A percentile compares a stretch with the other conserved stretches of the same genome.
Evolutionary conservation across 495 filamentous ascomycete species (phyloP).

Genomic region (Hypoxylon fuscum): DNA sequence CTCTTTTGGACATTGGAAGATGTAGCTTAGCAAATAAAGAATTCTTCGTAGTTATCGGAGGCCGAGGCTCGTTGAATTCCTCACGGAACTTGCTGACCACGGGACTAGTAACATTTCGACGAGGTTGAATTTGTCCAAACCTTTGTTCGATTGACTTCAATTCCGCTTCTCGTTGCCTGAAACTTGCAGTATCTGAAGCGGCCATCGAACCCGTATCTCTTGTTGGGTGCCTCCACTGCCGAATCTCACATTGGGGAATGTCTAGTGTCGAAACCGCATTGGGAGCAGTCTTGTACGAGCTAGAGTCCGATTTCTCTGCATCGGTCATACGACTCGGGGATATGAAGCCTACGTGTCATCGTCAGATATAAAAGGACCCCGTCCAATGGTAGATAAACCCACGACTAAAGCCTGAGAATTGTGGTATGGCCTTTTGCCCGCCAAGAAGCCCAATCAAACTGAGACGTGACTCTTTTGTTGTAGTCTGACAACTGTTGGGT

Average conservation of each 20-base stretch:
- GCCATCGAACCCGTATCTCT: constrained; percentile 24
- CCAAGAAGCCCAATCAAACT: constrained; percentile 28
- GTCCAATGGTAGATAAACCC: constrained; percentile 5
- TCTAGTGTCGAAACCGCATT: constrained; percentile 32
- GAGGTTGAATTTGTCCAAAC: constrained; percentile 43
- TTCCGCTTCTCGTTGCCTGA: constrained; percentile 39
- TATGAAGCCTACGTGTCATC: constrained; percentile 21
- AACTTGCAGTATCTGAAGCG: constrained; percentile 36
- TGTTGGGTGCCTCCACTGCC: neutral
- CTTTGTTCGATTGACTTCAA: constrained; percentile 44
- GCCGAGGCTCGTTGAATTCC: constrained; percentile 33
- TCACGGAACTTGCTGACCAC: constrained; percentile 48
- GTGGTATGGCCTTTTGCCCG: constrained; percentile 20
- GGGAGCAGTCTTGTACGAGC: constrained; percentile 42
- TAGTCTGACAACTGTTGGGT: constrained; percentile 32
- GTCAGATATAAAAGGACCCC: constrained; percentile 9
- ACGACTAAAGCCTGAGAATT: constrained; percentile 31
- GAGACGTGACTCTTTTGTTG: constrained; percentile 26
- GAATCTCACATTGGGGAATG: constrained; percentile 10
- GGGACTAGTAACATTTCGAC: constrained; percentile 38
- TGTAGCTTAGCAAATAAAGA: constrained; percentile 50
- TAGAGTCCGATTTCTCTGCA: constrained; percentile 42
- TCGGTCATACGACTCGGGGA: constrained; percentile 34
- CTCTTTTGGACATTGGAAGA: constrained; percentile 41
- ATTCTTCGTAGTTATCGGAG: constrained; percentile 25